Percentiles rank a stretch among this genome's conserved stretches.
These are phyloP conservation scores for Staphylotrichum longicolle DNA, from an alignment of 495 filamentous ascomycete genomes.

Conservation along the genomic window DNA sequence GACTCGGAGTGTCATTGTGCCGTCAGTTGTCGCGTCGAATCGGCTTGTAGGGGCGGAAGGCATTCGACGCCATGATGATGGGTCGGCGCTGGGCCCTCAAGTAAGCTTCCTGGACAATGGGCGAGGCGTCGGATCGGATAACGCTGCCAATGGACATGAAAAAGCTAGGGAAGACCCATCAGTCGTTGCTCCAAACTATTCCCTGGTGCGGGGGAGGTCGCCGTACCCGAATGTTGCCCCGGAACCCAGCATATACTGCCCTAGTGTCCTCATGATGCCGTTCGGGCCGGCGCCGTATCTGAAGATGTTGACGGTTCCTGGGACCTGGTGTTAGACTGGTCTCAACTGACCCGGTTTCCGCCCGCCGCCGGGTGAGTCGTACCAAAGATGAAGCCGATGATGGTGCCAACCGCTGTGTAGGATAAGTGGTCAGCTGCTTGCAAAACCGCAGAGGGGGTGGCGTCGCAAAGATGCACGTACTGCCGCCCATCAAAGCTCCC, in stretches of 20 bases:
- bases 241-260: slow-evolving; percentile 97
- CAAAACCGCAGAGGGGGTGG: no score
- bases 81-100: slow-evolving; percentile 57
- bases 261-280: slow-evolving; percentile 86
- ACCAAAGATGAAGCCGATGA: slow-evolving; percentile 99
- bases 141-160: slow-evolving; percentile 99
- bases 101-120: slow-evolving; percentile 61
- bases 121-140: slow-evolving; percentile 78
- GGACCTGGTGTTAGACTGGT: slow-evolving; percentile 26
- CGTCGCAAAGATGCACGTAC: slow-evolving; percentile 53
- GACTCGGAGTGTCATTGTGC: neutral
- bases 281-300: slow-evolving; percentile 90
- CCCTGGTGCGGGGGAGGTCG: neutral
- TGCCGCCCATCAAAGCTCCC: slow-evolving; percentile 96
- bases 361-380: slow-evolving; percentile 18
- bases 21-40: slow-evolving; percentile 22
- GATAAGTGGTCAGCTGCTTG: slow-evolving; percentile 18
- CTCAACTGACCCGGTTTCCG: neutral
- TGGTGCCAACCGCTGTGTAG: slow-evolving; percentile 76
- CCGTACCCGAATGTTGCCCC: slow-evolving; percentile 94
- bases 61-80: slow-evolving; percentile 58
- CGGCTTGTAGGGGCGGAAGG: slow-evolving; percentile 36
- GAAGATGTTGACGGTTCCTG: slow-evolving; percentile 90
- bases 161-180: slow-evolving; percentile 58
- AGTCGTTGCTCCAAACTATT: neutral